Evolutionary conservation across 768 basidiomycete species (phyloP).

Genomic region (Mycena alexandri): DNA sequence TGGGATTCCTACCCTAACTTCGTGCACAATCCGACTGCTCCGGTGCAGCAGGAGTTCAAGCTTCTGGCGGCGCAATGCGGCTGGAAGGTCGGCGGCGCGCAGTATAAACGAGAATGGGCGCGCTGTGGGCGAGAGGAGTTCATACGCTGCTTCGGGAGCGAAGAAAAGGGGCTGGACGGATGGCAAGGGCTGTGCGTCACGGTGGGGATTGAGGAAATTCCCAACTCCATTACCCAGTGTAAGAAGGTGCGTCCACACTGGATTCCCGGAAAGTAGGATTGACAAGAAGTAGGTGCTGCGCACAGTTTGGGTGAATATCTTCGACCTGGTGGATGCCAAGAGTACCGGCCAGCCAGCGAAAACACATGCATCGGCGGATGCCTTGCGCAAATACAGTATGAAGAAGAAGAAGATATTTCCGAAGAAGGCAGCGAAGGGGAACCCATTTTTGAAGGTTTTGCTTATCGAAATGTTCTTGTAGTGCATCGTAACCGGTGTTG

Average conservation of each 20-base stretch:
- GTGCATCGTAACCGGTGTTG: not conserved
- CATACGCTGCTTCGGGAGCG: constrained; percentile 21
- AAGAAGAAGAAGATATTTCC: constrained; percentile 28
- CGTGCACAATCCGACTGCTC: constrained; percentile 22
- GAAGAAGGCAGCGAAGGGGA: constrained; percentile 26
- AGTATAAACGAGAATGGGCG: constrained; percentile 27
- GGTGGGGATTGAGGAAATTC: constrained; percentile 18
- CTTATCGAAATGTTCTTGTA: constrained; percentile 27
- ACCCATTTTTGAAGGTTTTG: constrained; percentile 32
- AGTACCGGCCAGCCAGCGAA: constrained; percentile 27
- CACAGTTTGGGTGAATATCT: constrained; percentile 32
- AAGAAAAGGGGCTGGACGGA: constrained; percentile 28
- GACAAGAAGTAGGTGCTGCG: constrained; percentile 12
- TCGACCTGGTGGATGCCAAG: constrained; percentile 32
- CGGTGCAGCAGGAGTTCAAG: constrained; percentile 32
- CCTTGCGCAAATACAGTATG: constrained; percentile 20
- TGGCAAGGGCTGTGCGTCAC: constrained; percentile 36
- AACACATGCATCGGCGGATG: constrained; percentile 20
- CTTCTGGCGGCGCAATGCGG: constrained; percentile 25
- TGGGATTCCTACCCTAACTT: constrained; percentile 30
- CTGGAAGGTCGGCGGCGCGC: constrained; percentile 14
- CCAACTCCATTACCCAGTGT: constrained; percentile 31
- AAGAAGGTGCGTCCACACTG: constrained; percentile 29
- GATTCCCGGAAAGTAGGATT: not conserved
- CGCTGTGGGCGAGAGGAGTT: constrained; percentile 33